Conservation (phyloP, 208 protist genomes). For the Wallacemonas sp. region DNA sequence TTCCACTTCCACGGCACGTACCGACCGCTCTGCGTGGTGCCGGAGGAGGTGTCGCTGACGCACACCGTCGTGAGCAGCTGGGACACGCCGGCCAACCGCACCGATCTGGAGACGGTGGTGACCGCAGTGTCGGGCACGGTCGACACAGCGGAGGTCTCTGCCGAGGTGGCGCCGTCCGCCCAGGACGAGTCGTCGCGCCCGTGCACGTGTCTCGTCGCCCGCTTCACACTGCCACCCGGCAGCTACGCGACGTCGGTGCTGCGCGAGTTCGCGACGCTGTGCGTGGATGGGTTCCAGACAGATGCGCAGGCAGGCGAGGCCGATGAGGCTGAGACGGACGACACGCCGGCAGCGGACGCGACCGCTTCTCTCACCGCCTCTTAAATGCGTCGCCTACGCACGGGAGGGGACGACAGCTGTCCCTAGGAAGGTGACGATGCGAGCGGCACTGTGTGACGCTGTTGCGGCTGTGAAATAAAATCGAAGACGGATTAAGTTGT, state of each 20-base stretch:
- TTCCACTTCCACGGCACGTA: slow-evolving; percentile 93
- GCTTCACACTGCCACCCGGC: slow-evolving; percentile 83
- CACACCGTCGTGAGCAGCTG: slow-evolving; percentile 29
- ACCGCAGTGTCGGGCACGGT: neutral
- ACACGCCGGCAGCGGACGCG: too few relatives aligned
- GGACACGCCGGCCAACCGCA: slow-evolving; percentile 55
- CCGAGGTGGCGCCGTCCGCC: too few relatives aligned
- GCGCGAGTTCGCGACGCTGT: slow-evolving; percentile 67
- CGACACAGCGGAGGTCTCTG: too few relatives aligned
- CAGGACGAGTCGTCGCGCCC: too few relatives aligned
- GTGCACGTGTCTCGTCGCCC: slow-evolving; percentile 44
- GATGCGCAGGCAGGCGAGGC: neutral
- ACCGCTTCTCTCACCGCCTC: too few relatives aligned
- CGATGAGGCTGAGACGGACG: neutral
- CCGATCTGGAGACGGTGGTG: slow-evolving; percentile 57
- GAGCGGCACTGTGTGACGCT: too few relatives aligned
- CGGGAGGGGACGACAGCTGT: too few relatives aligned
- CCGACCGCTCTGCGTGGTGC: slow-evolving; percentile 60
- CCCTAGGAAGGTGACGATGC: too few relatives aligned
- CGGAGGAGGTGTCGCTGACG: slow-evolving; percentile 40
- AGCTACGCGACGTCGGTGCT: slow-evolving; percentile 88
- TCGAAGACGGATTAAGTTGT: too few relatives aligned
- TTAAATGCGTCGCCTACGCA: too few relatives aligned
- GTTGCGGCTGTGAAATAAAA: too few relatives aligned
- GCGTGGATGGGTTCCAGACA: slow-evolving; percentile 44